A percentile compares a stretch with the other conserved stretches of the same genome.
These are phyloP conservation scores for Cucurbita moschata DNA, from an alignment of 306 rosid species.

Conservation along the genomic window DNA sequence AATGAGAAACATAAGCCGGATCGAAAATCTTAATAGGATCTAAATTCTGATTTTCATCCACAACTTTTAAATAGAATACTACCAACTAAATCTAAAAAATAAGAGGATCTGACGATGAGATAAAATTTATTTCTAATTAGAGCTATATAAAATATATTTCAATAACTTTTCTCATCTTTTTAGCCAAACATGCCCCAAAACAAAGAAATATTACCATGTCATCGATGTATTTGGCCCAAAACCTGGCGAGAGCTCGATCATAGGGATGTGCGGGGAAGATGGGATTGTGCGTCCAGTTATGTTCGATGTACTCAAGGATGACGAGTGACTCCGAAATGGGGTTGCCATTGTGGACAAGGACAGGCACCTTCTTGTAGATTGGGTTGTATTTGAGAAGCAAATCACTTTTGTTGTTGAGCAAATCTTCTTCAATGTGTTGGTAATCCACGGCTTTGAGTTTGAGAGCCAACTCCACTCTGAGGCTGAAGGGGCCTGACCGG, in stretches of 20 bases:
- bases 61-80: too few species aligned
- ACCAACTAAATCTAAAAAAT: too few species aligned
- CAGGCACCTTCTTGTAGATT: conserved; percentile 35
- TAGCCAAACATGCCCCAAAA: too few species aligned
- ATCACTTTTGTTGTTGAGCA: conserved; percentile 19
- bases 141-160: too few species aligned
- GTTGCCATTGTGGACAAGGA: conserved; percentile 32
- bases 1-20: too few species aligned
- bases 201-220: neutral
- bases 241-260: conserved; percentile 38
- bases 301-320: conserved; percentile 10
- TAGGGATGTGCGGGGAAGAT: conserved; percentile 33
- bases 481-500: conserved; percentile 19
- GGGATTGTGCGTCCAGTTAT: conserved; percentile 1
- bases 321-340: conserved; percentile 33
- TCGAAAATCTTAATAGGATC: too few species aligned
- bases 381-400: conserved; percentile 41
- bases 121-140: too few species aligned
- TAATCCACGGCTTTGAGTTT: conserved; percentile 39
- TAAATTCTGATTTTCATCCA: too few species aligned
- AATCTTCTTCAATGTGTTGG: conserved; percentile 21
- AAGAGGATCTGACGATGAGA: too few species aligned
- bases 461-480: conserved; percentile 35
- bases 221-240: conserved; percentile 23
- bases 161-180: too few species aligned